Evolutionary conservation across 139 green algal species (phyloP).

Genomic region (Chlamydomonas incerta): DNA sequence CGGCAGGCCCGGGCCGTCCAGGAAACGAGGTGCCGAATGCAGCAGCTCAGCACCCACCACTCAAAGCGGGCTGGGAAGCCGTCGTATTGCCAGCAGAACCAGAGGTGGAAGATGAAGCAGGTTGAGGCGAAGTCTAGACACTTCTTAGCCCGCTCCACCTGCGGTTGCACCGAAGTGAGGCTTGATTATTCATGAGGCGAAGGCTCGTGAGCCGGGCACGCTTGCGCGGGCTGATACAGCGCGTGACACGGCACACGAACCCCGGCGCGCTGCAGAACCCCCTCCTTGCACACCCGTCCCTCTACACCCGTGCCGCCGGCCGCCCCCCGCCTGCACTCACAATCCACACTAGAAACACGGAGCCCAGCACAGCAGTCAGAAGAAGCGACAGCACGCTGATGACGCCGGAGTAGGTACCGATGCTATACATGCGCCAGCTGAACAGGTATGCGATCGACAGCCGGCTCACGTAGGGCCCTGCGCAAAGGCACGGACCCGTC

Average conservation of each 20-base stretch:
- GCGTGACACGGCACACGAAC: too few relatives aligned
- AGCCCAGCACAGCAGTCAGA: constrained; percentile 61
- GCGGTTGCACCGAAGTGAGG: constrained; percentile 1
- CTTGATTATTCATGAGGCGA: too few relatives aligned
- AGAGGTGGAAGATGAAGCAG: constrained; percentile 85
- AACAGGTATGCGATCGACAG: constrained; percentile 76
- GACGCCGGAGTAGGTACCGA: constrained; percentile 69
- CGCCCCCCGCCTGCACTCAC: constrained; percentile 49
- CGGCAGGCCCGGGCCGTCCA: too few relatives aligned
- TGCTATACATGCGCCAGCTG: constrained; percentile 59
- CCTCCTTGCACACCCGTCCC: too few relatives aligned
- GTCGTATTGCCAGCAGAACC: constrained; percentile 61
- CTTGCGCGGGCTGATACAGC: too few relatives aligned
- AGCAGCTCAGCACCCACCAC: constrained; percentile 70
- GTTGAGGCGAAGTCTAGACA: constrained; percentile 95
- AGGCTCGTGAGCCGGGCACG: too few relatives aligned
- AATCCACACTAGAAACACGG: constrained; percentile 68
- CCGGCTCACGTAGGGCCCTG: constrained; percentile 66
- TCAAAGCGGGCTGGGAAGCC: constrained; percentile 73
- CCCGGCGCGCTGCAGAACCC: too few relatives aligned
- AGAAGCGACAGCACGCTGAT: constrained; percentile 67
- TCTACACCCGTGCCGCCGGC: too few relatives aligned
- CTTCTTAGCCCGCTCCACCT: constrained; percentile 95
- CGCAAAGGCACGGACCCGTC: not conserved
- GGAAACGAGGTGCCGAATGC: too few relatives aligned